Base-by-base conservation (phyloP, 345 rosid species). In the Brassica nigra region DNA sequence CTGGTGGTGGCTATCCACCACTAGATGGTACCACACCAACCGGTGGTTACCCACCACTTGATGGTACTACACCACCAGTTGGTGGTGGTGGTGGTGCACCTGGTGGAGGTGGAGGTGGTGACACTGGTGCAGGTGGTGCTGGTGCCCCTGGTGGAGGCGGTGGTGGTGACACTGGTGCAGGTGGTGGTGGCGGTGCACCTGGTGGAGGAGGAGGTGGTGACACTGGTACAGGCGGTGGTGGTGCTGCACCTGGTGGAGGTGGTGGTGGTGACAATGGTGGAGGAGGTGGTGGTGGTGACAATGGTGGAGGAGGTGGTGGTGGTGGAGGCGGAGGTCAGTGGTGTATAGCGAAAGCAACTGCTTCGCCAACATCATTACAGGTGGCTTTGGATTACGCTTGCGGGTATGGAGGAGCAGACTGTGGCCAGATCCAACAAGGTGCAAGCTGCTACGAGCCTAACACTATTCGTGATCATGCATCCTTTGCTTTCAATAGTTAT, bases 331-430 rank as follows among this genome's bases (percentile, higher is more conserved):
- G 83, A 1, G 94, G 97, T 8, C 59, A 79, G 64, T 95, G 95
- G 96, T 95, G 99, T 30, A 80, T 91, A 69, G 93, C 97, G 4
- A 95, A 84, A 57, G 87, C 94, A 52, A 73, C 80, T 62, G 91
- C 99, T 68, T 89, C 98, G 0, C 73, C 85, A 44, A 95, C 98
- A 44, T 88, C 97, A 59, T 81, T 93, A 63, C 99, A 95, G 76
- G 99, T 95, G 49, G 98, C 99, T 68, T 84, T 95, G 62, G 99
- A 95, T 83, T 95, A 93, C 15, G 98, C 98, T 29, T 95, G 99
- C 31, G 98, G 99, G 42, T 93, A 88, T 44, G 98, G 97, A 59
- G 98, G 98, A 44, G 88, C 99, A 44, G 99, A 93, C 78, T 95
- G 99, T 84, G 88, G 96, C 0, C 77, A 89, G 28, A 70, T 93